These are phyloP conservation scores for Cyberlindnera mycetangii DNA, from an alignment of 805 yeast genomes.

Conservation along the genomic window DNA sequence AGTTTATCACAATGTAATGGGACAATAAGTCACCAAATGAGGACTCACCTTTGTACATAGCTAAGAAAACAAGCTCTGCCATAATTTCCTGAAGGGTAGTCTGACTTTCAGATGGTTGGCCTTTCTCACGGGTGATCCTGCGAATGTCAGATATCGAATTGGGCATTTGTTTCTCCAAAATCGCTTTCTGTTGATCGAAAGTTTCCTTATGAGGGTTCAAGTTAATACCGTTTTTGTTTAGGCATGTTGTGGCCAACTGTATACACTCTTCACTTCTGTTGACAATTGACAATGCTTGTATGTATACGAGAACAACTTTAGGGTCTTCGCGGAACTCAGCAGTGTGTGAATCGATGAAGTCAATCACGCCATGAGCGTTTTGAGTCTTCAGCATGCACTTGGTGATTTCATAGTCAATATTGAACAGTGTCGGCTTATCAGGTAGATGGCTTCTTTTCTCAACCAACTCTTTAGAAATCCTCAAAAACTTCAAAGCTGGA, in stretches of 20 bases:
- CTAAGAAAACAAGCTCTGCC: slow-evolving; percentile 36
- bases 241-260: slow-evolving; percentile 32
- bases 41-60: slow-evolving; percentile 29
- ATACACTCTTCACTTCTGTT: slow-evolving; percentile 11
- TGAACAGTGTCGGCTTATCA: slow-evolving; percentile 6
- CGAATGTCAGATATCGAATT: slow-evolving; percentile 9
- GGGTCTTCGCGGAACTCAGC: slow-evolving; percentile 29
- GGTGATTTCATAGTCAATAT: slow-evolving; percentile 17
- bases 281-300: slow-evolving; percentile 29
- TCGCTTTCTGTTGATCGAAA: slow-evolving; percentile 23
- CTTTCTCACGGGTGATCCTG: slow-evolving; percentile 29
- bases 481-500: slow-evolving; percentile 39
- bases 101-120: slow-evolving; percentile 29
- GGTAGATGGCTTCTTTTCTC: neutral
- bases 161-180: slow-evolving; percentile 34
- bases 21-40: slow-evolving; percentile 33
- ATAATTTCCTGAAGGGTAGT: slow-evolving; percentile 39
- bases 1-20: slow-evolving; percentile 33
- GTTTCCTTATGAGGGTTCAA: slow-evolving; percentile 30
- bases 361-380: slow-evolving; percentile 35
- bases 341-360: slow-evolving; percentile 33
- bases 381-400: slow-evolving; percentile 28
- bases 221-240: slow-evolving; percentile 36
- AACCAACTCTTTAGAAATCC: slow-evolving; percentile 27
- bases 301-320: slow-evolving; percentile 36